phyloP scores from a whole-genome alignment of 1,284 basidiomycete genomes.

The Malassezia globosa region DNA sequence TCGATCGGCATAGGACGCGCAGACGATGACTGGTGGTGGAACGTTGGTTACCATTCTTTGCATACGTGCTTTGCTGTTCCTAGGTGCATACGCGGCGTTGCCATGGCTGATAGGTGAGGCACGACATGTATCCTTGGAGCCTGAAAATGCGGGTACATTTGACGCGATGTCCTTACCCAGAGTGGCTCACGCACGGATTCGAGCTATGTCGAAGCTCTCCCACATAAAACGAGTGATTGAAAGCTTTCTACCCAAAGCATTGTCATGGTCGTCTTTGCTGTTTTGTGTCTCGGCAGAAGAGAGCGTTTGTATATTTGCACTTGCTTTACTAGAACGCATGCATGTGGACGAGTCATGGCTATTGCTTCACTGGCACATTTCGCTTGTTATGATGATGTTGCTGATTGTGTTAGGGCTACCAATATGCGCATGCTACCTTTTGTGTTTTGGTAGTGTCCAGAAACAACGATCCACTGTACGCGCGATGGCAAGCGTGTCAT shows the following conservation, averaged over 20 bases:
- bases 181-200: conserved; percentile 12
- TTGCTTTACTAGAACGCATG: conserved; percentile 35
- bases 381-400: conserved; percentile 19
- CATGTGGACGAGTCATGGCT: conserved; percentile 10
- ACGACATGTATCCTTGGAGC: conserved; percentile 31
- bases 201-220: neutral
- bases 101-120: conserved; percentile 40
- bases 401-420: conserved; percentile 24
- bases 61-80: conserved; percentile 21
- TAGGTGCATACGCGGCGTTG: conserved; percentile 21
- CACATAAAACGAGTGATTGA: neutral
- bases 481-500: conserved; percentile 19
- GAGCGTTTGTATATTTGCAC: conserved; percentile 27
- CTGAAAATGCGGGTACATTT: conserved; percentile 4
- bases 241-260: neutral
- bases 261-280: conserved; percentile 20
- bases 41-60: conserved; percentile 18
- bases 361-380: conserved; percentile 20
- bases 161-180: conserved; percentile 19
- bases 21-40: neutral
- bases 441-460: conserved; percentile 27
- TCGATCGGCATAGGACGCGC: neutral
- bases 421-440: conserved; percentile 27
- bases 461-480: conserved; percentile 12
- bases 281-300: conserved; percentile 39